Conservation (phyloP, 345 rosid species). For the Eucalyptus curtisii region DNA sequence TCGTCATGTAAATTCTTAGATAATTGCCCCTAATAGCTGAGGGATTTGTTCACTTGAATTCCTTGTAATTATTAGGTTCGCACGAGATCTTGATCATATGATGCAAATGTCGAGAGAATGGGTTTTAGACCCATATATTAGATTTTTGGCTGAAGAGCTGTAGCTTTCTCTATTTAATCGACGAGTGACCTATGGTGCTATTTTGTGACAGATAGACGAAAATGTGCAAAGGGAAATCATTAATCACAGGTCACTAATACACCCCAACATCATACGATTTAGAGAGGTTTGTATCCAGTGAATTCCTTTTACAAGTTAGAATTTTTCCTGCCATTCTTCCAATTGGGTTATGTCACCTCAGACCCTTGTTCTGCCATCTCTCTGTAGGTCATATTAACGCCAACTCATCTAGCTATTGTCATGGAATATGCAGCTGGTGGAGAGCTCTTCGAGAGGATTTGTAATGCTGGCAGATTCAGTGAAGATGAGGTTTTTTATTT, state of each 20-base stretch:
- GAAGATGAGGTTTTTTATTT: conserved; percentile 60
- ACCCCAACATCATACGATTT: conserved; percentile 77
- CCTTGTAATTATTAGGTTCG: neutral
- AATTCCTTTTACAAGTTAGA: neutral
- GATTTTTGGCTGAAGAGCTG: neutral
- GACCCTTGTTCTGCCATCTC: neutral
- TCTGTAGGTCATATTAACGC: conserved; percentile 60
- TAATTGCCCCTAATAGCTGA: neutral
- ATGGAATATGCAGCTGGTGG: conserved; percentile 92
- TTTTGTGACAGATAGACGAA: conserved; percentile 53
- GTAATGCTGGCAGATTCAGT: conserved; percentile 72
- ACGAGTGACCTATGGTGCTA: neutral
- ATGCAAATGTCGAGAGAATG: neutral
- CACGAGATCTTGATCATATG: neutral
- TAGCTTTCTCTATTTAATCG: neutral
- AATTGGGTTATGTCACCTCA: neutral
- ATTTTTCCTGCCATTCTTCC: neutral
- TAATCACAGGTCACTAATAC: conserved; percentile 73
- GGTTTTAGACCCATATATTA: neutral
- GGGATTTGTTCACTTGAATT: neutral
- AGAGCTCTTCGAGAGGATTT: conserved; percentile 74
- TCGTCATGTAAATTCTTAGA: neutral
- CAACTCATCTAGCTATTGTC: conserved; percentile 74
- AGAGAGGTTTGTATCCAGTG: conserved; percentile 40
- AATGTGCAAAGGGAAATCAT: conserved; percentile 78